phyloP scores from a whole-genome alignment of 306 rosid species.

The Lathyrus sativus region DNA sequence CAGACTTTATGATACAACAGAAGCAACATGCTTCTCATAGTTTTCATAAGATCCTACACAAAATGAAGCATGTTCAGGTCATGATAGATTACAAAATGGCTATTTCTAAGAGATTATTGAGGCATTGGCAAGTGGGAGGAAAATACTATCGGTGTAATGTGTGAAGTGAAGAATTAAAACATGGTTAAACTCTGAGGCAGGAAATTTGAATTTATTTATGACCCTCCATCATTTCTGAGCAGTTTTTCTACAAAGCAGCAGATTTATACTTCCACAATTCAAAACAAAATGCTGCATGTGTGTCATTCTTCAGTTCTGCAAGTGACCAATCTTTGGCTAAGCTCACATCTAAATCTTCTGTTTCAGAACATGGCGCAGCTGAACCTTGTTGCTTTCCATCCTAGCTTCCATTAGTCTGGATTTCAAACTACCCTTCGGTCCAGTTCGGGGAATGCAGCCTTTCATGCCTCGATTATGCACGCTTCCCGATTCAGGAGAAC shows the following conservation, averaged over 20 bases:
- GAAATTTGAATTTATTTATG: slow-evolving; percentile 45
- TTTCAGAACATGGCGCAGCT: slow-evolving; percentile 84
- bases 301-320: slow-evolving; percentile 29
- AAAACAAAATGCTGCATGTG: slow-evolving; percentile 39
- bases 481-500: slow-evolving; percentile 68
- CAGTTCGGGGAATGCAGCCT: slow-evolving; percentile 74
- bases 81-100: slow-evolving; percentile 26
- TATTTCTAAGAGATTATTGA: slow-evolving; percentile 36
- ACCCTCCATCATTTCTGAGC: slow-evolving; percentile 38
- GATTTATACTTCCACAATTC: slow-evolving; percentile 30
- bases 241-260: slow-evolving; percentile 41
- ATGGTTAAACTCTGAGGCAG: slow-evolving; percentile 35
- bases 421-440: slow-evolving; percentile 80
- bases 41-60: slow-evolving; percentile 37
- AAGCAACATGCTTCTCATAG: slow-evolving; percentile 45
- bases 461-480: slow-evolving; percentile 66
- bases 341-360: slow-evolving; percentile 66
- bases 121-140: slow-evolving; percentile 28
- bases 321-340: slow-evolving; percentile 36
- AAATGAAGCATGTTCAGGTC: slow-evolving; percentile 39
- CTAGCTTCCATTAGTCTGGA: slow-evolving; percentile 89
- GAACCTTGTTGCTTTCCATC: slow-evolving; percentile 78
- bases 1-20: slow-evolving; percentile 42
- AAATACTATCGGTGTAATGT: slow-evolving; percentile 27
- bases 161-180: slow-evolving; percentile 42